Evolutionary conservation across 768 basidiomycete species (phyloP).

Genomic region (Cystobasidium ongulense): DNA sequence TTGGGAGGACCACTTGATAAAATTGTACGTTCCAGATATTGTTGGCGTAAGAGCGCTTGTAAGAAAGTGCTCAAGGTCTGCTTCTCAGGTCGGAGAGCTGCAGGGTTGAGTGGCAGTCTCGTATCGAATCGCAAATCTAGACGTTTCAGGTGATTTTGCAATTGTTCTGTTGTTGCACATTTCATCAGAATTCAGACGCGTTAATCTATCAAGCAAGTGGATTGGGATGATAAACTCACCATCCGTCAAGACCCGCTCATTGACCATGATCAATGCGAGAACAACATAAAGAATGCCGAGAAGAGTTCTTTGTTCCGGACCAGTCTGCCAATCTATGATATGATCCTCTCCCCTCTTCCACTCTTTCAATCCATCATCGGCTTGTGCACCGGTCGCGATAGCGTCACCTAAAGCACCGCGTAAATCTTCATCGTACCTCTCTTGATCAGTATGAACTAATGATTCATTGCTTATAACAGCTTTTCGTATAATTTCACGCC

Average conservation of each 20-base stretch:
- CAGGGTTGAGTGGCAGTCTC: conserved; percentile 49
- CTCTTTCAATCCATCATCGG: conserved; percentile 54
- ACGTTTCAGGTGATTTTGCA: conserved; percentile 61
- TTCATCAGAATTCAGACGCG: too few species aligned
- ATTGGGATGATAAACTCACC: conserved; percentile 52
- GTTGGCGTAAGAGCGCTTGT: conserved; percentile 57
- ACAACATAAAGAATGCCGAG: conserved; percentile 72
- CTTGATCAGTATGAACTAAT: background rate
- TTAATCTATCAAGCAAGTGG: too few species aligned
- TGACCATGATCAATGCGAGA: conserved; percentile 72
- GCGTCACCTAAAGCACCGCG: background rate
- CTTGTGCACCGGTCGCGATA: background rate
- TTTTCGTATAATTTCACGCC: background rate
- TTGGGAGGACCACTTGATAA: conserved; percentile 11
- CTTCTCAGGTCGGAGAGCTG: conserved; percentile 51
- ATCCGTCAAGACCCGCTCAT: conserved; percentile 64
- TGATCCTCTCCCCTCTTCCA: conserved; percentile 72
- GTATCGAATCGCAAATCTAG: conserved; percentile 57
- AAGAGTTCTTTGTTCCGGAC: conserved; percentile 54
- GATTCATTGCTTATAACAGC: background rate
- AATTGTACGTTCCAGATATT: conserved; percentile 62
- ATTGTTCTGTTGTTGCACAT: conserved; percentile 59
- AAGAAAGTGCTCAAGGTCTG: conserved; percentile 56
- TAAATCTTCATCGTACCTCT: conserved; percentile 6
- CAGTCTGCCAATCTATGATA: conserved; percentile 76